Percentiles rank a stretch among this genome's conserved stretches.
Evolutionary conservation across 768 basidiomycete genomes (phyloP).

Genomic region (Candolleomyces eurysporus): DNA sequence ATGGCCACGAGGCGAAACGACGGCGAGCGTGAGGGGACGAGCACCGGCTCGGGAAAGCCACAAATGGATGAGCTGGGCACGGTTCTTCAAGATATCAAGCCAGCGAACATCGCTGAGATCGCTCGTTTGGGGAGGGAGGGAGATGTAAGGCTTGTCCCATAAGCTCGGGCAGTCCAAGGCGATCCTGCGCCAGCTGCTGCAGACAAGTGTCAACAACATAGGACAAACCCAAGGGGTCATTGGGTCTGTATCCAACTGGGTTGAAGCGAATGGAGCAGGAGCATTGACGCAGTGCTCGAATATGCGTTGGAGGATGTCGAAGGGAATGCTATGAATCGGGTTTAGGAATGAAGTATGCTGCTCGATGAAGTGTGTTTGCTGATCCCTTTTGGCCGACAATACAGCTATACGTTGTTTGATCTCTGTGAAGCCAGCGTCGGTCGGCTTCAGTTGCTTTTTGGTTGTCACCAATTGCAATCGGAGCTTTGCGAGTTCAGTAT

Average conservation of each 20-base stretch:
- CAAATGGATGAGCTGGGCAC: not conserved
- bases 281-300: not conserved
- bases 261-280: not conserved
- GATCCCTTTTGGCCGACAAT: not conserved
- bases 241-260: too few relatives aligned
- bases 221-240: not conserved
- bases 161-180: not conserved
- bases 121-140: not conserved
- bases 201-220: not conserved
- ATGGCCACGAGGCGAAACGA: not conserved
- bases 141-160: not conserved
- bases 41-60: not conserved
- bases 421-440: not conserved
- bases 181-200: not conserved
- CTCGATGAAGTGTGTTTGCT: not conserved
- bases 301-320: not conserved
- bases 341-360: not conserved
- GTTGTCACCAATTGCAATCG: too few relatives aligned
- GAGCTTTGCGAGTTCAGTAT: too few relatives aligned
- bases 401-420: not conserved
- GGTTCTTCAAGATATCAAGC: not conserved
- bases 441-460: too few relatives aligned
- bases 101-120: not conserved
- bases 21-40: not conserved
- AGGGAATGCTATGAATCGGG: not conserved